Percentiles rank a stretch among this genome's conserved stretches.
phyloP scores from a whole-genome alignment of 768 basidiomycete genomes.

The Naganishia friedmannii region DNA sequence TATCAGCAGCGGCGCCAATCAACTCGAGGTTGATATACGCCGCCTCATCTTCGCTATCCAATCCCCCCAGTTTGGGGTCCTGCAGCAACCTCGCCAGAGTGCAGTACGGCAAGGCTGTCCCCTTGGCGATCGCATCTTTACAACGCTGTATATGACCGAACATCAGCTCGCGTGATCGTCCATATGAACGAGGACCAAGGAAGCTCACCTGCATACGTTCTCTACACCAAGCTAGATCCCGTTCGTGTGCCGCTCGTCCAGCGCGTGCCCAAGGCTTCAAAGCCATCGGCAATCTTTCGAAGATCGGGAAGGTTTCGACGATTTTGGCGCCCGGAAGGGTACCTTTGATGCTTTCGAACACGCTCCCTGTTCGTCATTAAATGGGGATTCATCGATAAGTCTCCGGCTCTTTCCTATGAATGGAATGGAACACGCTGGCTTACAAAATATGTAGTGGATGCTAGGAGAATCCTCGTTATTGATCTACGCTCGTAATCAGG shows the following conservation, averaged over 20 bases:
- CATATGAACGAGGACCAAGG: not conserved
- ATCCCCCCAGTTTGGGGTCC: not conserved
- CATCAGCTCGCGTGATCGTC: too few relatives aligned
- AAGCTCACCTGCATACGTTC: not conserved
- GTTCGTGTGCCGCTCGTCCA: not conserved
- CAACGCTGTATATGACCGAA: not conserved
- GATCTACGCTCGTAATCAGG: not conserved
- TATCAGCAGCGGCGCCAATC: not conserved
- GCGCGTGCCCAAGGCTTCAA: slow-evolving; percentile 1
- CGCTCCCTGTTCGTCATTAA: not conserved
- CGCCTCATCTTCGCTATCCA: slow-evolving; percentile 2
- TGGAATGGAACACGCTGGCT: not conserved
- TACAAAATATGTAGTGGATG: not conserved
- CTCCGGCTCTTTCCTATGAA: not conserved
- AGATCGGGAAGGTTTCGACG: not conserved
- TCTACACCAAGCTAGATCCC: not conserved
- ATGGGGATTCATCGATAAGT: not conserved
- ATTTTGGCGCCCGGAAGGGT: not conserved
- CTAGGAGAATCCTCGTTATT: not conserved
- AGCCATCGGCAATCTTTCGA: not conserved
- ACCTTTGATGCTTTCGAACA: slow-evolving; percentile 1
- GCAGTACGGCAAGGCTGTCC: not conserved
- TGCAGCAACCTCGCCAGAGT: not conserved
- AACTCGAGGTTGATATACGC: slow-evolving; percentile 6
- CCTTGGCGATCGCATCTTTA: not conserved